These are phyloP conservation scores for Colletotrichum cuscutae DNA, from an alignment of 2,329 filamentous ascomycete species.

Conservation along the genomic window DNA sequence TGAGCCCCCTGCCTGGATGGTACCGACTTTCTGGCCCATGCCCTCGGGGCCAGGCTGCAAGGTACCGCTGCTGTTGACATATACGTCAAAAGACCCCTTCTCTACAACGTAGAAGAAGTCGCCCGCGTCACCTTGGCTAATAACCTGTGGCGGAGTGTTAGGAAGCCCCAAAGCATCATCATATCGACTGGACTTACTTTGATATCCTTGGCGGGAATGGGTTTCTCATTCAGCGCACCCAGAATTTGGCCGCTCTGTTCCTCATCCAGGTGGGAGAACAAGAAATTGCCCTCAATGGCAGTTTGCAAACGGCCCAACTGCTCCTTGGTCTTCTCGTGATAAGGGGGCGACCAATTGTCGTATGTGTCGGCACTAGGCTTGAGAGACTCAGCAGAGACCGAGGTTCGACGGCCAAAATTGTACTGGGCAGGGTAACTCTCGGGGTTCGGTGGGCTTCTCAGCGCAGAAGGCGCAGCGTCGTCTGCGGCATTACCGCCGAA, in stretches of 20 bases:
- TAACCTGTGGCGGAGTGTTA: constrained; percentile 72
- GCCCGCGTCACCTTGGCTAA: constrained; percentile 92
- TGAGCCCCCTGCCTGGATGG: constrained; percentile 87
- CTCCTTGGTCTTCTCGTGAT: constrained; percentile 83
- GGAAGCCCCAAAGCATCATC: constrained; percentile 7
- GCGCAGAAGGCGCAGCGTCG: constrained; percentile 56
- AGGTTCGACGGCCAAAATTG: constrained; percentile 92
- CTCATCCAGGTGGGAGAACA: constrained; percentile 94
- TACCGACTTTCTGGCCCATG: constrained; percentile 83
- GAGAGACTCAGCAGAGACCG: constrained; percentile 95
- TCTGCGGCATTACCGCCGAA: constrained; percentile 62
- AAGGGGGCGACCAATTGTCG: constrained; percentile 91
- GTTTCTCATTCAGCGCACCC: constrained; percentile 92
- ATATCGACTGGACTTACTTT: constrained; percentile 59
- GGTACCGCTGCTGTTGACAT: constrained; percentile 82
- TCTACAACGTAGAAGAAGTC: constrained; percentile 99
- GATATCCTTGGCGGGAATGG: constrained; percentile 89
- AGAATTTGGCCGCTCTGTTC: constrained; percentile 90
- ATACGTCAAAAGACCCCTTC: constrained; percentile 88
- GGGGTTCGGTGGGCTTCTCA: constrained; percentile 62
- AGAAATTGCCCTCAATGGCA: constrained; percentile 89
- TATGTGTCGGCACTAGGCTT: constrained; percentile 86
- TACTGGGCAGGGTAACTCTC: constrained; percentile 91
- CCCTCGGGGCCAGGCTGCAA: constrained; percentile 85
- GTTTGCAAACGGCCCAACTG: constrained; percentile 82